phyloP scores from a whole-genome alignment of 352 stramenopile species.

The Pythium aquatile region DNA sequence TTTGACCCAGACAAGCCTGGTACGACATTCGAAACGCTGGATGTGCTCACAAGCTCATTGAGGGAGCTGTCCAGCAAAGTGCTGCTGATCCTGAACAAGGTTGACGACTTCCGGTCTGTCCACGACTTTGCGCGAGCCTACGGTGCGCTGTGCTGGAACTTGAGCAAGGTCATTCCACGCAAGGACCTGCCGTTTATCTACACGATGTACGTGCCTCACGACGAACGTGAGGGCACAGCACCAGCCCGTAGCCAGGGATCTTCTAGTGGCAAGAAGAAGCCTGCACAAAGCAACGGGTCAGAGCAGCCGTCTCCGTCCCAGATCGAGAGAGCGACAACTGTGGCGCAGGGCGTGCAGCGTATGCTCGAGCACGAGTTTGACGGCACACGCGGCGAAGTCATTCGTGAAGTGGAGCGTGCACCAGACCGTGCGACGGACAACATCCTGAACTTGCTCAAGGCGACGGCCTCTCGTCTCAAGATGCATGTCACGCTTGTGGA shows the following conservation, averaged over 20 bases:
- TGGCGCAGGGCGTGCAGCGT: constrained; percentile 40
- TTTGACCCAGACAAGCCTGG: constrained; percentile 88
- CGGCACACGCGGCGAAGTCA: constrained; percentile 78
- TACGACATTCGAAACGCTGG: constrained; percentile 87
- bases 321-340: not conserved
- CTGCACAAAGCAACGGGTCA: not conserved
- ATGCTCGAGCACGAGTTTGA: constrained; percentile 88
- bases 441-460: constrained; percentile 76
- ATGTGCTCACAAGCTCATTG: constrained; percentile 81
- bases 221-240: constrained; percentile 36
- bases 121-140: constrained; percentile 87
- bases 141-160: constrained; percentile 85
- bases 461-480: constrained; percentile 75
- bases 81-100: constrained; percentile 87
- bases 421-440: constrained; percentile 85
- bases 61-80: constrained; percentile 79
- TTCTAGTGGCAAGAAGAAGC: constrained; percentile 15
- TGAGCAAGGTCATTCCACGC: constrained; percentile 85
- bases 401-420: constrained; percentile 77
- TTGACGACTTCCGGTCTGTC: constrained; percentile 85
- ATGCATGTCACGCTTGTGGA: constrained; percentile 84
- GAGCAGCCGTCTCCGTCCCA: not conserved
- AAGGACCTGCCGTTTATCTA: constrained; percentile 90
- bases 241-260: not conserved
- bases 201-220: constrained; percentile 85